These are phyloP conservation scores for Backusella sp. DNA, from an alignment of 192 early-diverging fungal genomes.

Conservation along the genomic window DNA sequence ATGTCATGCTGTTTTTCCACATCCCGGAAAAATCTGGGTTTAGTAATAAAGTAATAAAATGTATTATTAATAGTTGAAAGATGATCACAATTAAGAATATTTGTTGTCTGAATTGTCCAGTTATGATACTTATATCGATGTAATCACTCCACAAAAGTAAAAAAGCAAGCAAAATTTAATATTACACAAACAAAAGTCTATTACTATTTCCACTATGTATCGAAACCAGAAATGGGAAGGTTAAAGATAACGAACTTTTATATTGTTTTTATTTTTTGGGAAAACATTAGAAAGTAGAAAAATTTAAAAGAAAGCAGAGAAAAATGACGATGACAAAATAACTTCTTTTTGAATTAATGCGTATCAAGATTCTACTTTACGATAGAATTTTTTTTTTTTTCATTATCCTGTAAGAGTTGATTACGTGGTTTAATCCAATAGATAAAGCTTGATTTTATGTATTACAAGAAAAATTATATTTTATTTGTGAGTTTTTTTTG, in stretches of 20 bases:
- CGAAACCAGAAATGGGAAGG: background rate
- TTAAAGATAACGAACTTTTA: background rate
- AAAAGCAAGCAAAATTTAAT: background rate
- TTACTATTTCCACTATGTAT: background rate
- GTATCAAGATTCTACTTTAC: too few species aligned
- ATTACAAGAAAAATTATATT: background rate
- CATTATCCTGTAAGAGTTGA: background rate
- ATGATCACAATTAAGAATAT: too few species aligned
- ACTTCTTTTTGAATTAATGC: too few species aligned
- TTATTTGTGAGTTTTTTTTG: background rate
- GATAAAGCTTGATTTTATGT: background rate
- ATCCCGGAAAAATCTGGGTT: background rate
- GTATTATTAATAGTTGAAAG: background rate
- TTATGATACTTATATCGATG: background rate
- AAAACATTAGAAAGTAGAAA: background rate
- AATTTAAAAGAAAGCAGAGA: background rate
- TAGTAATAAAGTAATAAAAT: background rate
- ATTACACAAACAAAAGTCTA: background rate
- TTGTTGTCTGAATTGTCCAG: too few species aligned
- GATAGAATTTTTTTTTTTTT: background rate
- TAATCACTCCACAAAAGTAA: background rate
- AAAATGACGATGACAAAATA: too few species aligned
- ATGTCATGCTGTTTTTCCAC: background rate
- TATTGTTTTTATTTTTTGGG: background rate
- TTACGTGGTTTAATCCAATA: background rate